Base-by-base conservation (phyloP, 1,284 basidiomycete genomes). In the Puccinia horiana region DNA sequence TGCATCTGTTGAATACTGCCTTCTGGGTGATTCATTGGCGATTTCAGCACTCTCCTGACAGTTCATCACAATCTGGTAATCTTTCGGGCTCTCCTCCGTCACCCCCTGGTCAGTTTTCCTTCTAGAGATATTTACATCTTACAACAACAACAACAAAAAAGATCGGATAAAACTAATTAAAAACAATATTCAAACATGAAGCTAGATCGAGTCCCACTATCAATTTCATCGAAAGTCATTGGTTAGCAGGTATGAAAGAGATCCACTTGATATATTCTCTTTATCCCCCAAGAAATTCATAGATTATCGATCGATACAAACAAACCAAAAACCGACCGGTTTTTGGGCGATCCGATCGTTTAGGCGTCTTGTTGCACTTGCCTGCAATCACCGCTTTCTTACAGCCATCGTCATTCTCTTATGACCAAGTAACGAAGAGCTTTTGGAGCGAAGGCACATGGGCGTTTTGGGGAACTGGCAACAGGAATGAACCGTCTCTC, bases 201-300 rank as follows among this genome's bases (percentile, higher is more conserved):
- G 74, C 40, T 58, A 63, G 74, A 23, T 61, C 58, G 32, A 76
- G 56, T 54, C 16, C 78, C 37, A 58, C 54, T 23, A 37, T 81
- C 26, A 81, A 74, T 29, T 52, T 81, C n/a, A 65, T 81, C 56
- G 70, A 81, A 63, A 81, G 78, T 56, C 69, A 81, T 65, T 81
- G 78, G 78, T 56, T 81, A 20, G 78, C 78, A 32, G 78, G 78
- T 81, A 58, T 29, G 78, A n/a, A 29, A 32, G 11, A 23, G n/a
- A n/a, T n/a, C 32, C 14, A 40, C 6, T 9, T 18, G 37, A 20
- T 29, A 54, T 44, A 6, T 26, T 49, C 49, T 54, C 37, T 37
- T 40, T 47, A 44, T n/a, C 29, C 23, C 42, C 26, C 26, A 47
- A 58, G 8, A 29, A 76, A 42, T 29, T 37, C 23, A 16, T 26